A percentile compares a stretch with the other conserved stretches of the same genome.
Evolutionary conservation across 208 protist genomes (phyloP).

Genomic region (Trypanosoma lewisi): DNA sequence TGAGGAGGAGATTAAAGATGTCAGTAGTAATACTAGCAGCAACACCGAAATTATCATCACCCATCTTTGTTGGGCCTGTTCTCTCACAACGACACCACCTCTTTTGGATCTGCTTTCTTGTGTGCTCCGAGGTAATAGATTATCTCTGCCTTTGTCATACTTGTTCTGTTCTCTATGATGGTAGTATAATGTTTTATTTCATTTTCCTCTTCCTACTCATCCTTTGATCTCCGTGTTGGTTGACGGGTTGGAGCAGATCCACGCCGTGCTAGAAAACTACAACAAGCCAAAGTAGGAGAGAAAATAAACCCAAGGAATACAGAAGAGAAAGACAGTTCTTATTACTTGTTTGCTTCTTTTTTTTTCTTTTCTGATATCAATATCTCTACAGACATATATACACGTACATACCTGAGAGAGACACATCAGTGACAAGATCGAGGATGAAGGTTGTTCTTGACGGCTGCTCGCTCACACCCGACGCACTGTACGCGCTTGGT

Average conservation of each 20-base stretch:
- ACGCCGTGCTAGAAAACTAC: too few species aligned
- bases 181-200: too few species aligned
- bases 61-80: neutral
- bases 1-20: neutral
- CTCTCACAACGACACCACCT: neutral
- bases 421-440: neutral
- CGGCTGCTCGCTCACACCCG: conserved; percentile 23
- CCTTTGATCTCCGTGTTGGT: too few species aligned
- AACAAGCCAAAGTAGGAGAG: neutral
- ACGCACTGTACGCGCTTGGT: conserved; percentile 20
- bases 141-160: too few species aligned
- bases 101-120: neutral
- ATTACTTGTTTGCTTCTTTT: conserved; percentile 1
- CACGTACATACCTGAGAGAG: neutral
- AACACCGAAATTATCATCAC: too few species aligned
- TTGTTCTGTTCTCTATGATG: too few species aligned
- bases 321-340: neutral
- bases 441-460: conserved; percentile 24
- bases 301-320: too few species aligned
- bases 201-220: too few species aligned
- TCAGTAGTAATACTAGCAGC: neutral
- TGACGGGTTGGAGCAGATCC: too few species aligned
- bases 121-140: too few species aligned
- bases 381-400: neutral
- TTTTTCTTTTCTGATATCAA: conserved; percentile 12